Percentiles rank a stretch among this genome's conserved stretches.
phyloP scores from a whole-genome alignment of 1,284 basidiomycete species.

The Schizophyllum amplum region DNA sequence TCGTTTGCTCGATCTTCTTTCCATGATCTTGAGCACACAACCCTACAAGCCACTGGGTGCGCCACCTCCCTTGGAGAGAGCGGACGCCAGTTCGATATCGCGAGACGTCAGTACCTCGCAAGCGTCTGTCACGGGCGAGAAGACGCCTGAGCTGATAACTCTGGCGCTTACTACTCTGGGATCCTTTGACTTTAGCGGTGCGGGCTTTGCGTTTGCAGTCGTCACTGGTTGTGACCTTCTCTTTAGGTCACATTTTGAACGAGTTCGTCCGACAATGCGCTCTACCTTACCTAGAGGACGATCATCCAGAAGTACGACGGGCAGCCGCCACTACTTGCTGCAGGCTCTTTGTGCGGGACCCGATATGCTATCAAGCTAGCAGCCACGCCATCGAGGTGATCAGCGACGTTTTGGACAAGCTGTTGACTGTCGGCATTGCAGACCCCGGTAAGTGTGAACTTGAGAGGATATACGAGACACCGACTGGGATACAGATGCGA shows the following conservation, averaged over 20 bases:
- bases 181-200: conserved; percentile 91
- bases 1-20: conserved; percentile 79
- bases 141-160: conserved; percentile 71
- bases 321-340: conserved; percentile 94
- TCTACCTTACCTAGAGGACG: conserved; percentile 91
- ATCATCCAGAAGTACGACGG: conserved; percentile 81
- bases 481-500: conserved; percentile 46
- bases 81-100: conserved; percentile 41
- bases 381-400: conserved; percentile 97
- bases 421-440: conserved; percentile 94
- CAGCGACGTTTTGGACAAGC: conserved; percentile 95
- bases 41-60: conserved; percentile 83
- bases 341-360: conserved; percentile 87
- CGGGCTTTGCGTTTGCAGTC: conserved; percentile 12
- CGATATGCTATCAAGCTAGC: conserved; percentile 94
- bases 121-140: conserved; percentile 32
- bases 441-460: conserved; percentile 75
- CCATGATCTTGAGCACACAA: conserved; percentile 74
- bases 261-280: conserved; percentile 95
- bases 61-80: conserved; percentile 46
- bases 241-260: conserved; percentile 81
- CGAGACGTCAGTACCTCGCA: conserved; percentile 30
- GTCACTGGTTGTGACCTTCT: conserved; percentile 1
- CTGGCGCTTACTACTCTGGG: conserved; percentile 87
- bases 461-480: neutral